Conservation (phyloP, 441 rosid genomes). For the Pelargonium citronellum region DNA sequence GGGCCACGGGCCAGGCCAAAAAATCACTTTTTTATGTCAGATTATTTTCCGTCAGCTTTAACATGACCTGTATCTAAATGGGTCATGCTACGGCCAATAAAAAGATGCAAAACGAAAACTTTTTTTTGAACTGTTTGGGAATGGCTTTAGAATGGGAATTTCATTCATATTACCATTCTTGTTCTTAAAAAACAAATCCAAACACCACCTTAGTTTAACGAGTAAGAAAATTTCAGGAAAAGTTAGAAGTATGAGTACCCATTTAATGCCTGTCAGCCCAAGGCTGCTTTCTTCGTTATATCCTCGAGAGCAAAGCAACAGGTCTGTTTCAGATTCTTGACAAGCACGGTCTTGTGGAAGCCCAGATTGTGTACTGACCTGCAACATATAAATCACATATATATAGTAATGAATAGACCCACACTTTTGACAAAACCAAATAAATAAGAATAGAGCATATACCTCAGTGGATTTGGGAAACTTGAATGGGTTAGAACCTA, state of each 20-base stretch:
- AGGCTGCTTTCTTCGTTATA: slow-evolving; percentile 67
- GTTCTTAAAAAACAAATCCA: no score
- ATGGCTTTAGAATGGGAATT: no score
- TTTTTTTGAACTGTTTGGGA: no score
- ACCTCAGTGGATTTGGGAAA: slow-evolving; percentile 33
- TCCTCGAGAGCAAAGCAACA: slow-evolving; percentile 35
- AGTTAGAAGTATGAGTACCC: slow-evolving; percentile 42
- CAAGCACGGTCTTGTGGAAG: slow-evolving; percentile 27
- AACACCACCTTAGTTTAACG: no score
- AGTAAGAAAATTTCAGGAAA: background rate
- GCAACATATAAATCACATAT: slow-evolving; percentile 17
- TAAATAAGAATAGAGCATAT: slow-evolving; percentile 19
- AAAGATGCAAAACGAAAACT: no score
- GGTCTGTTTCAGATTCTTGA: slow-evolving; percentile 41
- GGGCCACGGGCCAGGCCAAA: no score
- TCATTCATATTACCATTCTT: no score
- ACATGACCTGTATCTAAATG: no score
- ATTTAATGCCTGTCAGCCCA: slow-evolving; percentile 77
- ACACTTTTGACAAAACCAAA: background rate
- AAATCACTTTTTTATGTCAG: background rate
- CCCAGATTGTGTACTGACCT: slow-evolving; percentile 38
- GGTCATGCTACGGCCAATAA: no score
- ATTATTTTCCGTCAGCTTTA: background rate
- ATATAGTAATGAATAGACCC: background rate
- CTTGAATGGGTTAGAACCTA: slow-evolving; percentile 29